Base-by-base conservation (phyloP, 2,329 filamentous ascomycete genomes). In the Helminthosporium solani region DNA sequence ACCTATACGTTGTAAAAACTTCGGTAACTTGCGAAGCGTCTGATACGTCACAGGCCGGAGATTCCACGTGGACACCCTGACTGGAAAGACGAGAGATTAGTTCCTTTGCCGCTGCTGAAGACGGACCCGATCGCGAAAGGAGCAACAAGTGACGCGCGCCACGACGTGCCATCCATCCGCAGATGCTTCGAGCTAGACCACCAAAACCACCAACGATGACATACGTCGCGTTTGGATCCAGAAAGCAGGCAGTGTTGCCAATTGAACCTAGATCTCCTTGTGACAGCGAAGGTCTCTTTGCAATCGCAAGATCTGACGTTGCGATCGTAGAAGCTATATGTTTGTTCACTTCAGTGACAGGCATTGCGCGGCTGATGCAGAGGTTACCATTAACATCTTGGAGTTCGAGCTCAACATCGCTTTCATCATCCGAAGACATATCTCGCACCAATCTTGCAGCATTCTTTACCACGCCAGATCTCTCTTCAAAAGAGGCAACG, bases 161-260 rank as follows among this genome's bases (percentile, higher is more conserved):
- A 3, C 21, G 18, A n/a, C 20, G 27, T 3, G 16, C 44, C 44
- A 46, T 42, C 37, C 36, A 42, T 19, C 18, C 5, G 16, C 8
- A 14, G 18, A 41, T 40, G 18, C 19, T 42, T 14, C 37, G 38
- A n/a, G 27, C 44, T 11, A 46, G 14, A 30, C 44, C 44, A 7
- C 44, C 44, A 20, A 46, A 42, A 7, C 31, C 44, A 16, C 44
- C 44, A 8, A 33, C 38, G 20, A 46, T 15, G n/a, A 46, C 30
- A 23, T 42, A 46, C 6, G 37, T 46, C 21, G 33, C 38, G 15
- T 41, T 33, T n/a, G 42, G 25, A 19, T 23, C 21, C 12, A 40
- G 21, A 30, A 16, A 12, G 11, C 37, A 30, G 7, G 37, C 18
- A 20, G n/a, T 38, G 11, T 12, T 16, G 19, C 35, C 14, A 12